phyloP scores from a whole-genome alignment of 1,284 basidiomycete species.

The Ustilago hordei region DNA sequence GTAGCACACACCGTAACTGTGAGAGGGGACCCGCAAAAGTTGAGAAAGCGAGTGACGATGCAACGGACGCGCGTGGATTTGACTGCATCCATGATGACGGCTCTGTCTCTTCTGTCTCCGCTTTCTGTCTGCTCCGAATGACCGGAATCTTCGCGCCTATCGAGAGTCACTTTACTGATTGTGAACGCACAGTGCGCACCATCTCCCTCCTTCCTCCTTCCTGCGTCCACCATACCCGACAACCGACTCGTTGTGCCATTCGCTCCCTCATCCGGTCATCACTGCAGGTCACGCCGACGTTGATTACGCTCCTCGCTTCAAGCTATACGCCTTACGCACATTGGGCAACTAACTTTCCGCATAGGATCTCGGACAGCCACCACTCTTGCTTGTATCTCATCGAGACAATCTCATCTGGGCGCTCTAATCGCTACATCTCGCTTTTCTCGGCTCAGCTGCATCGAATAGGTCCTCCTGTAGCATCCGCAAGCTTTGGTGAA shows the following conservation, averaged over 20 bases:
- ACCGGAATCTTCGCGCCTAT: constrained; percentile 15
- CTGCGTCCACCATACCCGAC: constrained; percentile 1
- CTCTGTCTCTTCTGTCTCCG: background rate
- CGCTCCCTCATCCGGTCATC: background rate
- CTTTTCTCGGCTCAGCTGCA: background rate
- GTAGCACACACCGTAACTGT: background rate
- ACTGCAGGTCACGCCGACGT: background rate
- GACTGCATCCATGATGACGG: constrained; percentile 6
- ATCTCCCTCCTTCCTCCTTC: constrained; percentile 2
- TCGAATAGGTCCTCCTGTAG: background rate
- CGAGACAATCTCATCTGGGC: background rate
- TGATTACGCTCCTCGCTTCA: background rate
- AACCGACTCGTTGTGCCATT: background rate
- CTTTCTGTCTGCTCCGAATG: background rate
- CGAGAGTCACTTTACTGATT: background rate
- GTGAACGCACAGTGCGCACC: background rate
- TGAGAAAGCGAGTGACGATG: background rate
- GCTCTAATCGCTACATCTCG: background rate
- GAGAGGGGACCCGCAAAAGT: constrained; percentile 2
- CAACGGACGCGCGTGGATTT: constrained; percentile 33
- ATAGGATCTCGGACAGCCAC: background rate
- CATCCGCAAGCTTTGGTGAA: background rate
- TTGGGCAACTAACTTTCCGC: background rate
- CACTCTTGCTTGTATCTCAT: background rate
- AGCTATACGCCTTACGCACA: background rate